Conservation (phyloP, 768 basidiomycete genomes). For the Trametes sanguinea region DNA sequence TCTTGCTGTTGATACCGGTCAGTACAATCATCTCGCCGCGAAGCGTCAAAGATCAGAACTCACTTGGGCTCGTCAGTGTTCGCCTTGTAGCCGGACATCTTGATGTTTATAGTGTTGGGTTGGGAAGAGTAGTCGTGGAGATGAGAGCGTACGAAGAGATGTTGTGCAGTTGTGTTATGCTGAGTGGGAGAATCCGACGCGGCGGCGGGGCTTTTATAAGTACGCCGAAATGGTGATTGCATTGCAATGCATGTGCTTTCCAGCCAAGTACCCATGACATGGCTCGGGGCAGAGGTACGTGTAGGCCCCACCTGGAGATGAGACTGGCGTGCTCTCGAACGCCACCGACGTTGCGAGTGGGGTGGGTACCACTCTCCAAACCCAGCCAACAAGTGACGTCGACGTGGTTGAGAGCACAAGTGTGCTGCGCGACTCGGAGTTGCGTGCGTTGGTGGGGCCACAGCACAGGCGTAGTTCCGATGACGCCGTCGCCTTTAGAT, state of each 20-base stretch:
- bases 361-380: background rate
- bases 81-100: background rate
- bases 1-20: constrained; percentile 31
- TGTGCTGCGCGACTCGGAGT: no score
- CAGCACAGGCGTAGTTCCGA: background rate
- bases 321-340: background rate
- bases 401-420: no score
- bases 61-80: constrained; percentile 30
- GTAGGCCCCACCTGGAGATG: background rate
- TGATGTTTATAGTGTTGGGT: background rate
- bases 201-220: background rate
- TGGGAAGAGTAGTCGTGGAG: background rate
- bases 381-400: background rate
- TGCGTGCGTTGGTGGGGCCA: background rate
- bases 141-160: background rate
- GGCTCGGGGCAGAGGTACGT: background rate
- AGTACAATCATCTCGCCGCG: no score
- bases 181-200: background rate
- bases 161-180: background rate
- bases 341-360: background rate
- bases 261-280: background rate
- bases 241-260: background rate
- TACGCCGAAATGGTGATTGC: background rate
- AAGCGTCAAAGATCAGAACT: background rate
- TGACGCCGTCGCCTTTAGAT: constrained; percentile 13